Percentiles rank a stretch among this genome's conserved stretches.
These are phyloP conservation scores for Kwoniella shandongensis DNA, from an alignment of 768 basidiomycete genomes.

Conservation along the genomic window DNA sequence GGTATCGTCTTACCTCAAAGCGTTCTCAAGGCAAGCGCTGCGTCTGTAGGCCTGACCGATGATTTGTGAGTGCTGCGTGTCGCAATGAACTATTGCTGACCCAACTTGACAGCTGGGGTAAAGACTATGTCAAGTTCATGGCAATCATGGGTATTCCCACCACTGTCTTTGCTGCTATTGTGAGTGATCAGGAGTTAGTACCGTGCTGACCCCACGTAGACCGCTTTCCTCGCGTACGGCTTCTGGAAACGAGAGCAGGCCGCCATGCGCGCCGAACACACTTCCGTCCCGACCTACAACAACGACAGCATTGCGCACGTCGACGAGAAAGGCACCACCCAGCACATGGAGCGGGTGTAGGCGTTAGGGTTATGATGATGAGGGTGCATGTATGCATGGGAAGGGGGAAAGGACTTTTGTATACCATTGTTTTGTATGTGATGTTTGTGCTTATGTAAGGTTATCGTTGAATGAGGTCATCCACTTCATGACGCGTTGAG, in stretches of 20 bases:
- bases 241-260: slow-evolving; percentile 1
- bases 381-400: background rate
- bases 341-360: background rate
- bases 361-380: too few species aligned
- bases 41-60: slow-evolving; percentile 1
- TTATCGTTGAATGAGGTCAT: too few species aligned
- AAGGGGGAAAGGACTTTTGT: too few species aligned
- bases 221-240: slow-evolving; percentile 1
- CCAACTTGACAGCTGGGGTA: slow-evolving; percentile 5
- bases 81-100: background rate
- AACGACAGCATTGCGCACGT: background rate
- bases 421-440: too few species aligned
- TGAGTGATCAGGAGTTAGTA: background rate
- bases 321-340: background rate
- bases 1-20: slow-evolving; percentile 2
- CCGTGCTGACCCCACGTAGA: slow-evolving; percentile 9
- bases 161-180: slow-evolving; percentile 3
- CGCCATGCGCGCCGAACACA: background rate
- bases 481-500: too few species aligned
- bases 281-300: background rate
- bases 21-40: background rate
- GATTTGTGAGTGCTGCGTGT: slow-evolving; percentile 2
- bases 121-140: slow-evolving; percentile 17
- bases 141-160: slow-evolving; percentile 1
- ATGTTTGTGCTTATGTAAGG: too few species aligned